These are phyloP conservation scores for Isabelozyma gotoi DNA, from an alignment of 805 yeast genomes.

Conservation along the genomic window DNA sequence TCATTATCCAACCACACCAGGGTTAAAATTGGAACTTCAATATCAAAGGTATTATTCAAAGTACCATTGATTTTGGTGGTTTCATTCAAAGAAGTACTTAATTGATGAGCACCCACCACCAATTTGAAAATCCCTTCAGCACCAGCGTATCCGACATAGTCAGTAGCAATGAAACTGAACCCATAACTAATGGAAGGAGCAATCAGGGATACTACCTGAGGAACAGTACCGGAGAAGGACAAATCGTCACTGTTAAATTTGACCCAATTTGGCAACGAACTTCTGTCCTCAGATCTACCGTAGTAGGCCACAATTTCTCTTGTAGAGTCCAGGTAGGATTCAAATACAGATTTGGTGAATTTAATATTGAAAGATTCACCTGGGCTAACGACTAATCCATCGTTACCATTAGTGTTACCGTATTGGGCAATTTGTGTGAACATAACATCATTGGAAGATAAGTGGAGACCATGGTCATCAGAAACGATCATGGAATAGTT, in stretches of 20 bases:
- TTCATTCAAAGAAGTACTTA: slow-evolving; percentile 64
- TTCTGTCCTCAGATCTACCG: slow-evolving; percentile 77
- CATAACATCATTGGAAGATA: slow-evolving; percentile 43
- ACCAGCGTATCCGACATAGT: slow-evolving; percentile 71
- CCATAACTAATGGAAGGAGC: slow-evolving; percentile 82
- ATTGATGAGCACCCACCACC: slow-evolving; percentile 83
- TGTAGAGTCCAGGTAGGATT: slow-evolving; percentile 39
- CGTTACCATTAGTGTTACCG: slow-evolving; percentile 76
- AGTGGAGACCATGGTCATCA: slow-evolving; percentile 50
- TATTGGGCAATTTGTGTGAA: slow-evolving; percentile 54
- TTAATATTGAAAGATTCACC: slow-evolving; percentile 63
- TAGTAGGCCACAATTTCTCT: slow-evolving; percentile 63
- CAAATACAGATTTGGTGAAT: slow-evolving; percentile 63
- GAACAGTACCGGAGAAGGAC: slow-evolving; percentile 84
- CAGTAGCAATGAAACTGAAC: slow-evolving; percentile 77
- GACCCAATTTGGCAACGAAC: slow-evolving; percentile 92
- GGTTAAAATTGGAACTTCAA: slow-evolving; percentile 59
- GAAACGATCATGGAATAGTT: slow-evolving; percentile 64
- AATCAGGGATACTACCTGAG: slow-evolving; percentile 76
- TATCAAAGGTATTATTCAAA: slow-evolving; percentile 51
- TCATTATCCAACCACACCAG: slow-evolving; percentile 65
- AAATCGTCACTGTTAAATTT: slow-evolving; percentile 60
- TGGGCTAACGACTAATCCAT: slow-evolving; percentile 72
- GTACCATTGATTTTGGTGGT: slow-evolving; percentile 67
- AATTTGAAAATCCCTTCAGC: slow-evolving; percentile 68